A percentile compares a stretch with the other conserved stretches of the same genome.
phyloP scores from a whole-genome alignment of 345 rosid genomes.

The Citrus mangshanensis region DNA sequence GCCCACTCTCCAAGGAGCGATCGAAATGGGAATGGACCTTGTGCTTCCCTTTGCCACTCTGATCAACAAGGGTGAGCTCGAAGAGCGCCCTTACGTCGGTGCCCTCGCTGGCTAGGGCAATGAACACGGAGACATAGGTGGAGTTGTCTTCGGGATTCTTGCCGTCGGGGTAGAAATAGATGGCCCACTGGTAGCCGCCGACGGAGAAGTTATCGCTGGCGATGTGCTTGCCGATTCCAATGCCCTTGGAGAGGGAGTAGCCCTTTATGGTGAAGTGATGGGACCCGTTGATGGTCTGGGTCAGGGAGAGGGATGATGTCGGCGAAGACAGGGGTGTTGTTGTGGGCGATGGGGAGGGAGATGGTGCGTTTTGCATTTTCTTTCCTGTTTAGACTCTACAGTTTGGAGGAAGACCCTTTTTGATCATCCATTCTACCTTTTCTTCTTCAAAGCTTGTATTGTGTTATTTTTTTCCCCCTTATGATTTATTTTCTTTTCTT shows the following conservation, averaged over 20 bases:
- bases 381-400: not conserved
- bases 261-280: slow-evolving; percentile 83
- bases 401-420: not conserved
- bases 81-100: slow-evolving; percentile 88
- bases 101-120: slow-evolving; percentile 93
- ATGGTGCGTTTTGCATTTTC: slow-evolving; percentile 6
- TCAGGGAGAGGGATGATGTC: slow-evolving; percentile 70
- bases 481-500: too few relatives aligned
- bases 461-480: too few relatives aligned
- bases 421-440: too few relatives aligned
- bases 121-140: slow-evolving; percentile 78
- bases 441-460: too few relatives aligned
- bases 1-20: slow-evolving; percentile 88
- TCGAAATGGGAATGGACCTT: slow-evolving; percentile 92
- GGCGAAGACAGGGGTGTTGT: slow-evolving; percentile 51
- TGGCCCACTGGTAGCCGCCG: slow-evolving; percentile 87
- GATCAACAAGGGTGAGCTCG: slow-evolving; percentile 77
- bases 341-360: slow-evolving; percentile 6
- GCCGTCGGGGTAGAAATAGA: slow-evolving; percentile 89
- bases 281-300: slow-evolving; percentile 83
- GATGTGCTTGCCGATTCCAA: slow-evolving; percentile 90
- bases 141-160: slow-evolving; percentile 85
- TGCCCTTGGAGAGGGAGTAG: slow-evolving; percentile 84
- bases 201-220: slow-evolving; percentile 87
- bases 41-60: slow-evolving; percentile 81